A percentile compares a stretch with the other conserved stretches of the same genome.
Evolutionary conservation across 768 basidiomycete genomes (phyloP).

Genomic region (Lyophyllum atratum): DNA sequence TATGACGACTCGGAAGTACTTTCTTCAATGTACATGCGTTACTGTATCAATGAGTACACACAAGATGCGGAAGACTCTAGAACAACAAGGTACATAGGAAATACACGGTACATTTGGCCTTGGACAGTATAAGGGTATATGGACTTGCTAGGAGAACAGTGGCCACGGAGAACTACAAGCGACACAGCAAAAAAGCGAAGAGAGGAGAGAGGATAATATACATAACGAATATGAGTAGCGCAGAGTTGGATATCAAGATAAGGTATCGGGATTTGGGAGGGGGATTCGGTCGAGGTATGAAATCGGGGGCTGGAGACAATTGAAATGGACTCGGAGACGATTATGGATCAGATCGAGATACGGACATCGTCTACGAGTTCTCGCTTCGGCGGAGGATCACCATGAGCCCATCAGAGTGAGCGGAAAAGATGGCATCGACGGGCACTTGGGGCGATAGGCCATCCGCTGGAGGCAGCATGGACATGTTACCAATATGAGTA

Average conservation of each 20-base stretch:
- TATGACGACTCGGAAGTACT: neutral
- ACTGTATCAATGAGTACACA: neutral
- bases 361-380: constrained; percentile 1
- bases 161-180: neutral
- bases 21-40: neutral
- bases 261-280: neutral
- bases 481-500: constrained; percentile 2
- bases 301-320: too few species aligned
- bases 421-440: constrained; percentile 84
- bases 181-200: neutral
- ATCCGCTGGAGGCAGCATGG: constrained; percentile 17
- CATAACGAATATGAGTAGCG: constrained; percentile 1
- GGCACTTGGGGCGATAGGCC: constrained; percentile 42
- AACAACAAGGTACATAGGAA: neutral
- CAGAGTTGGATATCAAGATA: neutral
- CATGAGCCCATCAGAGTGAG: constrained; percentile 83
- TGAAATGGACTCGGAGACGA: too few species aligned
- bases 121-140: constrained; percentile 4
- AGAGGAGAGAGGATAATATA: neutral
- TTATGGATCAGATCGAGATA: constrained; percentile 2
- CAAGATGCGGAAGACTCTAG: neutral
- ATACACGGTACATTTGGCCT: constrained; percentile 8
- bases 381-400: constrained; percentile 63
- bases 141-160: neutral
- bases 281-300: neutral